Conservation (phyloP, 1,139 yeast genomes). For the Suhomyces bolitotheri region DNA sequence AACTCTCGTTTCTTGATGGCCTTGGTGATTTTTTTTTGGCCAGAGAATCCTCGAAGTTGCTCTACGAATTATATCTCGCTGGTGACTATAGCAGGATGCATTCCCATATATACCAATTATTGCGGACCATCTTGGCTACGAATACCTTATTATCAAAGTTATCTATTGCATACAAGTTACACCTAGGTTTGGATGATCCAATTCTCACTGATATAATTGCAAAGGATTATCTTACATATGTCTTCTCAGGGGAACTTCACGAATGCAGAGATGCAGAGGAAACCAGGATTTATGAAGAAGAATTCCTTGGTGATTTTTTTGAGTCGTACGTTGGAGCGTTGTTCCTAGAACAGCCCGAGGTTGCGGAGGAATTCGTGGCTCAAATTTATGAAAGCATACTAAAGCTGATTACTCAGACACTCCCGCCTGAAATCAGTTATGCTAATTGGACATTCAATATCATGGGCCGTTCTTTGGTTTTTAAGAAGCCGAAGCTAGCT, state of each 20-base stretch:
- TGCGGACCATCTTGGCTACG: slow-evolving; percentile 40
- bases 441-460: slow-evolving; percentile 19
- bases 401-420: slow-evolving; percentile 25
- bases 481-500: slow-evolving; percentile 11
- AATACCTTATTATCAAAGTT: slow-evolving; percentile 42
- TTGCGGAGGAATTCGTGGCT: slow-evolving; percentile 37
- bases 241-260: slow-evolving; percentile 14
- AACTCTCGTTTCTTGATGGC: slow-evolving; percentile 46
- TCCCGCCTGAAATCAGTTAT: slow-evolving; percentile 20
- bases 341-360: slow-evolving; percentile 40
- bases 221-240: slow-evolving; percentile 16
- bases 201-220: slow-evolving; percentile 17
- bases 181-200: slow-evolving; percentile 36
- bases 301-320: slow-evolving; percentile 46
- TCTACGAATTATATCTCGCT: slow-evolving; percentile 30
- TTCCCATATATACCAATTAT: slow-evolving; percentile 33
- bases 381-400: slow-evolving; percentile 36
- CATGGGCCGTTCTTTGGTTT: slow-evolving; percentile 18
- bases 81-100: slow-evolving; percentile 17
- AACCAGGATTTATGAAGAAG: slow-evolving; percentile 40
- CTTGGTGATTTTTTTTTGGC: slow-evolving; percentile 47
- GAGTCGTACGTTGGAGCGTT: slow-evolving; percentile 49
- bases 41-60: slow-evolving; percentile 38
- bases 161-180: slow-evolving; percentile 40
- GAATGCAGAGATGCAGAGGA: slow-evolving; percentile 22